Base-by-base conservation (phyloP, 345 rosid species). In the Eucalyptus pauciflora region DNA sequence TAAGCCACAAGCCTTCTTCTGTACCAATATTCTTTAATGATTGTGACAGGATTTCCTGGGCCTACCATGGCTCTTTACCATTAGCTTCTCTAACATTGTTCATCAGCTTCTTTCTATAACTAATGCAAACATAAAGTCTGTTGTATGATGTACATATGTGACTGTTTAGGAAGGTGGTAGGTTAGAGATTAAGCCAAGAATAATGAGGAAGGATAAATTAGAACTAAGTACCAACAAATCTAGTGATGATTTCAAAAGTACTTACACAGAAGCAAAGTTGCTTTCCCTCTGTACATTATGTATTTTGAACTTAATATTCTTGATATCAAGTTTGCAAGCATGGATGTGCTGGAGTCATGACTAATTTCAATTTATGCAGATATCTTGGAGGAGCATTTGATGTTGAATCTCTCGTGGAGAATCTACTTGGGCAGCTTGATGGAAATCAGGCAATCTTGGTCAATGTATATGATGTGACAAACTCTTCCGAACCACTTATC, bases 311-410 rank as follows among this genome's bases (percentile, higher is more conserved):
- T 20, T 22, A 37, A 24, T 37, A 37, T 71, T 71, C 81, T 76
- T 41, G 29, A 10, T 76, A 76, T 41, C 85, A 22, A 41, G 29
- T 76, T 76, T 20, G 85, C 48, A 76, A 76, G 85, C 48, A 20
- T 76, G 85, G 85, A 41, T 76, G 85, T 41, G 48, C 85, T 41
- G 48, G 22, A 41, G 85, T 76, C 85, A 41, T 76, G 48, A 41
- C 48, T 45, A 22, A 76, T 43, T 85, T 25, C 51, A 88, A 48
- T 37, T 12, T 11, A 18, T 52, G 90, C 88, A 97, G 99, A 92
- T 98, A 97, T 92, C 95, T 98, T 69, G 99, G 99, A 89, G 99
- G 99, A 67, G 98, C 99, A 87, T 98, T 98, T 93, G 99, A 98
- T 92, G 98, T 98, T 9, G 99, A 98, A 94, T 98, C 99, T 92